A percentile compares a stretch with the other conserved stretches of the same genome.
These are phyloP conservation scores for Tephrocybe rancida DNA, from an alignment of 768 basidiomycete genomes.

Conservation along the genomic window DNA sequence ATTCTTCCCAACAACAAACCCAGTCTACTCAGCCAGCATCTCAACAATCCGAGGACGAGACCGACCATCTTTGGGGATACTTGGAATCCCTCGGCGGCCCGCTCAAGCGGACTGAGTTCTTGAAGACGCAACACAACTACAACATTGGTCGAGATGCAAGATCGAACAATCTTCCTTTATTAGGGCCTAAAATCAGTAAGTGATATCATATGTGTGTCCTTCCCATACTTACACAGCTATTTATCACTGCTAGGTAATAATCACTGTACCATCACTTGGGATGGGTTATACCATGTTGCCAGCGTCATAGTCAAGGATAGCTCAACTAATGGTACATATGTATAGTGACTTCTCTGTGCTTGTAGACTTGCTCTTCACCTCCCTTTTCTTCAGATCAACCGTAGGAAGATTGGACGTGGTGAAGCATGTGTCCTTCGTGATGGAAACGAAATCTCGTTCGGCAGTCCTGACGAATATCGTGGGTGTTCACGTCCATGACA, in stretches of 20 bases:
- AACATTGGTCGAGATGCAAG: conserved; percentile 55
- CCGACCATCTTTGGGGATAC: conserved; percentile 67
- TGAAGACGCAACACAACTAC: conserved; percentile 47
- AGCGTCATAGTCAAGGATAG: conserved; percentile 53
- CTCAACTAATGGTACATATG: conserved; percentile 77
- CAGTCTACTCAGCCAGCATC: conserved; percentile 49
- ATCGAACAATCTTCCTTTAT: conserved; percentile 53
- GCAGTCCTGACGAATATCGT: conserved; percentile 70
- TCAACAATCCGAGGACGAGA: conserved; percentile 25
- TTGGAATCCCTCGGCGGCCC: conserved; percentile 62
- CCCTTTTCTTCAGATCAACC: conserved; percentile 57
- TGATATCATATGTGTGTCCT: conserved; percentile 14
- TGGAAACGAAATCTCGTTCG: conserved; percentile 88
- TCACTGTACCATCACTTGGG: conserved; percentile 64
- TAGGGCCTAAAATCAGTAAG: conserved; percentile 75
- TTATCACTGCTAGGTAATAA: conserved; percentile 42
- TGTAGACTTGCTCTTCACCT: not conserved
- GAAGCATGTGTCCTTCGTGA: conserved; percentile 60
- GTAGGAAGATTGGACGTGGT: conserved; percentile 58
- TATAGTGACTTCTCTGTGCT: conserved; percentile 27
- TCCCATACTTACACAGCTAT: not conserved
- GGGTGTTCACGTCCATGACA: conserved; percentile 26
- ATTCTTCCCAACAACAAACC: conserved; percentile 32
- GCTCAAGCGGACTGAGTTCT: conserved; percentile 63
- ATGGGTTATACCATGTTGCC: conserved; percentile 45